Evolutionary conservation across 768 basidiomycete genomes (phyloP), one percentile per base, ranked within the genome.

Genomic region (Collybia sp.): DNA sequence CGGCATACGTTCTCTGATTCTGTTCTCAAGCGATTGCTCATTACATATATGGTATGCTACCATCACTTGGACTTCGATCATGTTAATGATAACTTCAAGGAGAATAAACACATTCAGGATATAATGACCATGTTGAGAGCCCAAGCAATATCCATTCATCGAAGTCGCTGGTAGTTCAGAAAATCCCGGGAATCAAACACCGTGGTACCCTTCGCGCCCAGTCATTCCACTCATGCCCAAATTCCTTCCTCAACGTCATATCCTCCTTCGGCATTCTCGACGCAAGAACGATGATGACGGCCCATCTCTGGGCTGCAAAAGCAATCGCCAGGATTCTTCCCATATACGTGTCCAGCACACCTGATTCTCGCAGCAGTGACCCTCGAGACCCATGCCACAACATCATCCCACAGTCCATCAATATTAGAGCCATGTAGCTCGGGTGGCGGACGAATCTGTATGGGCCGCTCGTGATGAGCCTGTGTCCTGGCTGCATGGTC

Each of bases 381-480:
- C 64, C 67, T 0, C 53, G 58, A 30, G 61, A 60, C 11, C 53
- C 56, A 32, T 64, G 59, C 18, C 59, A 53, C 18, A 69, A 44
- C 13, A 66, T 56, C 43, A 63, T 50, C 1, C 69, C 67, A 4
- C 13, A 50, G 47, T 6, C 57, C 50, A 2, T n/a, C n/a, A 73
- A 38, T 20, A 58, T 34, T 1, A 52, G 51, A n/a, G 58, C 66
- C 0, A 60, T 50, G 42, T 70, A 70, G 15, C 56, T 51, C 3
- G 68, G 66, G 46, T 68, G 67, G 30, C 67, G 66, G 8, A 66
- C 61, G 15, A 62, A 43, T 19, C 48, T 31, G 46, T 68, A 67
- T 9, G 67, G 64, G 1, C 67, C 65, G 1, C 46, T 53, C 9
- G 60, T 65, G 15, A 70, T 45, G 17, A 67, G 54, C 6, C 42